Base-by-base conservation (phyloP, 305 asterid genomes). In the Andrographis paniculata region DNA sequence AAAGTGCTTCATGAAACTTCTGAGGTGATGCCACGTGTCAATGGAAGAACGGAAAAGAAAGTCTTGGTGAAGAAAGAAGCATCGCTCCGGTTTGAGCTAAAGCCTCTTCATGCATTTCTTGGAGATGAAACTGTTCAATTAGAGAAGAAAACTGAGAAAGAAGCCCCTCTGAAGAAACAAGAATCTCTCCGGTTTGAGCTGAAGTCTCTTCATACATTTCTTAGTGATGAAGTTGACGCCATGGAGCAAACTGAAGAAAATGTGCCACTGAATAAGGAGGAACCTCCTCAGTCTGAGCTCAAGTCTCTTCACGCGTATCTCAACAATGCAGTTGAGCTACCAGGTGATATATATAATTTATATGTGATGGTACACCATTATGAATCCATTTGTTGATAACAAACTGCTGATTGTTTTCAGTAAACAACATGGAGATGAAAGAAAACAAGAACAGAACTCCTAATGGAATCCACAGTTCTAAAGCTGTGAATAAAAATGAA, bases 401-500 rank as follows among this genome's bases (percentile, higher is more conserved):
- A 17, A 30, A 42, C 15, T 31, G 37, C 48, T 38, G 42, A 33
- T 24, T 24, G 61, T 27, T 64, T 60, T 65, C 70, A 63, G 80
- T 64, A 48, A 60, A 39, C 20, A 2, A 53, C 15, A 35, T 54
- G 53, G 68, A 63, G 64, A 64, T 17, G 30, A 70, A 64, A 46
- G 76, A 60, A 51, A 49, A 27, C 52, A 63, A 50, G 15, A 59
- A 42, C 16, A 64, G 63, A 50, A 36, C 14, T 45, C 59, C 62
- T 7, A 59, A 53, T 56, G 37, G 17, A 53, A 59, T 59, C 42
- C 37, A 15, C 41, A 38, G 52, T 50, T 43, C 42, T 51, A 66
- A 59, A 46, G 61, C 50, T 37, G 70, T 28, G 67, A 69, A 73
- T 68, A 63, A 69, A 57, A 71, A 23, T 28, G 75, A 56, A 43